Evolutionary conservation across 768 basidiomycete species (phyloP).

Genomic region (Hebeloma cylindrosporum): DNA sequence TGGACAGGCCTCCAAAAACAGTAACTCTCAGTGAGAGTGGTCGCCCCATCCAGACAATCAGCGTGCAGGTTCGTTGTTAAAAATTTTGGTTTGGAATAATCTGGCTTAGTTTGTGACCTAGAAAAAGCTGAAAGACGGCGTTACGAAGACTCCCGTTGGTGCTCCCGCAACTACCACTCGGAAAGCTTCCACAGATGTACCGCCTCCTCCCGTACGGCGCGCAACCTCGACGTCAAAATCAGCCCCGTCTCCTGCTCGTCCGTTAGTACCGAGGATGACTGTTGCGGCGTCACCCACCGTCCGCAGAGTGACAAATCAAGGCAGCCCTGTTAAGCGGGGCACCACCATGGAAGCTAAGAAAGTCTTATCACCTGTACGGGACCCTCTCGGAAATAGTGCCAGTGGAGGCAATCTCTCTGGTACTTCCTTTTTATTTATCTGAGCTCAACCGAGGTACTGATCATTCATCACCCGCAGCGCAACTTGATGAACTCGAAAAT

Average conservation of each 20-base stretch:
- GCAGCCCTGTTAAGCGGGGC: conserved; percentile 14
- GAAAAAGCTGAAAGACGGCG: conserved; percentile 8
- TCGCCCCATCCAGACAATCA: conserved; percentile 49
- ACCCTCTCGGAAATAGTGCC: conserved; percentile 37
- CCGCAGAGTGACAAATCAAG: conserved; percentile 24
- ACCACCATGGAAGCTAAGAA: conserved; percentile 23
- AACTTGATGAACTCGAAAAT: conserved; percentile 21
- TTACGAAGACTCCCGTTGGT: conserved; percentile 14
- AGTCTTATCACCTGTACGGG: conserved; percentile 39
- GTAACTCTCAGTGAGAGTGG: conserved; percentile 50
- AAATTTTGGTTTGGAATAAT: background rate
- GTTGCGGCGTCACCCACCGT: conserved; percentile 21
- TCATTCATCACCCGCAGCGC: conserved; percentile 15
- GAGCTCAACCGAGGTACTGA: background rate
- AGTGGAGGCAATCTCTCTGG: conserved; percentile 29
- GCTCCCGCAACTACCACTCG: conserved; percentile 10
- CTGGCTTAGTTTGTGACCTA: background rate
- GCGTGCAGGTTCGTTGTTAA: conserved; percentile 46
- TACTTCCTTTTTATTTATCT: conserved; percentile 16
- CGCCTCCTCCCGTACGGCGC: conserved; percentile 16
- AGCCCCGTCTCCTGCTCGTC: conserved; percentile 24
- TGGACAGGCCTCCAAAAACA: conserved; percentile 63
- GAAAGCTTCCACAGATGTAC: conserved; percentile 12
- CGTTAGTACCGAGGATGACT: conserved; percentile 15
- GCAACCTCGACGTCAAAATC: conserved; percentile 20